Evolutionary conservation across 139 green algal genomes (phyloP).

Genomic region (Coelastrella sp.): DNA sequence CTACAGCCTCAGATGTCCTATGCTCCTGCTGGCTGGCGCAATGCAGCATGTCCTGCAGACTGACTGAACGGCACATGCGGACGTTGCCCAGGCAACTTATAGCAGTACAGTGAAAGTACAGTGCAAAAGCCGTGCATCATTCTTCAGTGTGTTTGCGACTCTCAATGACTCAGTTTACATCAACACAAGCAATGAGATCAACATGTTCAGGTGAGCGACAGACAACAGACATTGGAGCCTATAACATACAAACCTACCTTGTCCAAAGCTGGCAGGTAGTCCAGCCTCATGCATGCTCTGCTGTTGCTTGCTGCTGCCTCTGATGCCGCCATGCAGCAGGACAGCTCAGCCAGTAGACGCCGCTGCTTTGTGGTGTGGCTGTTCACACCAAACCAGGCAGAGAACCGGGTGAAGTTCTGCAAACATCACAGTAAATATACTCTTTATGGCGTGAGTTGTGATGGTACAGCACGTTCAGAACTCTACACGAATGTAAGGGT

Average conservation of each 20-base stretch:
- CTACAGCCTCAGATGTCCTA: too few relatives aligned
- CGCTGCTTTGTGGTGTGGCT: slow-evolving; percentile 88
- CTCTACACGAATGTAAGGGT: too few relatives aligned
- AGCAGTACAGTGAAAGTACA: too few relatives aligned
- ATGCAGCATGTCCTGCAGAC: too few relatives aligned
- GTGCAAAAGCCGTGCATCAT: too few relatives aligned
- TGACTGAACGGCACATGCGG: too few relatives aligned
- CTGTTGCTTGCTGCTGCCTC: slow-evolving; percentile 3
- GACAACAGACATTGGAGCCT: not conserved
- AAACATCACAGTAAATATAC: slow-evolving; percentile 35
- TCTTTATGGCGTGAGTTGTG: not conserved
- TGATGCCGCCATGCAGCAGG: slow-evolving; percentile 81
- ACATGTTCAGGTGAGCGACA: too few relatives aligned
- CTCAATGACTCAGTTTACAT: too few relatives aligned
- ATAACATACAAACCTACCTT: slow-evolving; percentile 53
- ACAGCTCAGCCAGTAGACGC: slow-evolving; percentile 91
- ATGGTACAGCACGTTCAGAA: not conserved
- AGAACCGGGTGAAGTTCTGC: slow-evolving; percentile 91
- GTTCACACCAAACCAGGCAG: slow-evolving; percentile 94
- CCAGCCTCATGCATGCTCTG: slow-evolving; percentile 67
- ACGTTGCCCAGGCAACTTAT: too few relatives aligned
- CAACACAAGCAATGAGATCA: too few relatives aligned
- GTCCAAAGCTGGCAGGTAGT: slow-evolving; percentile 85
- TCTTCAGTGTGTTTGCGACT: too few relatives aligned
- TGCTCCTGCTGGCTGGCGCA: too few relatives aligned